These are phyloP conservation scores for Clavispora phyllophila DNA, from an alignment of 805 yeast species.

Conservation along the genomic window DNA sequence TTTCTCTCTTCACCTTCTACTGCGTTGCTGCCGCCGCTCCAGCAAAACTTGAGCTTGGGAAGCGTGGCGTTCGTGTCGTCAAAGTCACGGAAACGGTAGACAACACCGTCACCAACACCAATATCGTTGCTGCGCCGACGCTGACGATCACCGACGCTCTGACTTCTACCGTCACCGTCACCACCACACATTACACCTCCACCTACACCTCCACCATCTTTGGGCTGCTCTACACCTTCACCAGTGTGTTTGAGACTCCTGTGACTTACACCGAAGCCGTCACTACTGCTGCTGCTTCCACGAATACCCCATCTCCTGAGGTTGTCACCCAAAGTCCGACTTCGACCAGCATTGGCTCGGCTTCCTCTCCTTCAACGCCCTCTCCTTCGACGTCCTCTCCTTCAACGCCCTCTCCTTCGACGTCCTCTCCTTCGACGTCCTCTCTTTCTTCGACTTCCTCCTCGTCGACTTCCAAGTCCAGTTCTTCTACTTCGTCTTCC, in stretches of 20 bases:
- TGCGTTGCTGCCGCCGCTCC: slow-evolving; percentile 5
- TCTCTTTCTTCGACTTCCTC: slow-evolving; percentile 2
- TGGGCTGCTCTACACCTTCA: slow-evolving; percentile 32
- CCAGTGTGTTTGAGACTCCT: slow-evolving; percentile 32
- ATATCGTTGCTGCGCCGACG: slow-evolving; percentile 26
- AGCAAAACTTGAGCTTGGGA: slow-evolving; percentile 8
- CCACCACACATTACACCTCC: slow-evolving; percentile 39
- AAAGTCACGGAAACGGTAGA: slow-evolving; percentile 33
- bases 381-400: slow-evolving; percentile 4
- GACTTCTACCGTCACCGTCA: slow-evolving; percentile 29
- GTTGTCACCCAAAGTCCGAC: slow-evolving; percentile 6
- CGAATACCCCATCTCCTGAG: slow-evolving; percentile 11
- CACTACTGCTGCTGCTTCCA: slow-evolving; percentile 4
- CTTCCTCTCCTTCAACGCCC: slow-evolving; percentile 2
- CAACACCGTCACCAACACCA: slow-evolving; percentile 28
- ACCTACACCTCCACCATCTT: slow-evolving; percentile 40
- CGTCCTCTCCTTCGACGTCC: slow-evolving; percentile 4
- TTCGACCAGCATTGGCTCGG: slow-evolving; percentile 4
- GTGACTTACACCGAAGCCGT: slow-evolving; percentile 11
- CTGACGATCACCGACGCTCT: slow-evolving; percentile 25
- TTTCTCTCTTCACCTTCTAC: slow-evolving; percentile 8
- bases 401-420: slow-evolving; percentile 3
- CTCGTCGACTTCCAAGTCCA: neutral
- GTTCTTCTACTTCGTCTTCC: neutral
- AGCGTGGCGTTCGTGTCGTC: slow-evolving; percentile 22